phyloP scores from a whole-genome alignment of 1,284 basidiomycete genomes.

The Cryptococcus sp. region DNA sequence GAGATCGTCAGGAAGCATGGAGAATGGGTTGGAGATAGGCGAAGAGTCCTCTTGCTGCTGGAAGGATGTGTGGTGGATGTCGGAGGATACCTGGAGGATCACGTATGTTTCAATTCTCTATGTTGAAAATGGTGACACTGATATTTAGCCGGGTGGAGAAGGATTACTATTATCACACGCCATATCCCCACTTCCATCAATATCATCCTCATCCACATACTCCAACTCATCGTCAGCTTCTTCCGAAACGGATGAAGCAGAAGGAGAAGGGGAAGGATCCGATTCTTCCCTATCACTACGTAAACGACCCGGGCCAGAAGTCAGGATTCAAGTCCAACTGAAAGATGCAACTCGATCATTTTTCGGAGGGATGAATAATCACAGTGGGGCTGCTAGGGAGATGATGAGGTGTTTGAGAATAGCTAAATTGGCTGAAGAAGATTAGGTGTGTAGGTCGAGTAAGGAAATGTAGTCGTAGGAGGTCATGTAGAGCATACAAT shows the following conservation, averaged over 20 bases:
- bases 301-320: slow-evolving; percentile 1
- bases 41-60: slow-evolving; percentile 53
- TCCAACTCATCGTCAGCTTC: slow-evolving; percentile 6
- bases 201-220: neutral
- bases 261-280: slow-evolving; percentile 23
- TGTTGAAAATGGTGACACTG: slow-evolving; percentile 1
- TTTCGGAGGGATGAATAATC: slow-evolving; percentile 66
- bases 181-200: slow-evolving; percentile 11
- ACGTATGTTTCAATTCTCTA: slow-evolving; percentile 52
- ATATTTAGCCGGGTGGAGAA: slow-evolving; percentile 21
- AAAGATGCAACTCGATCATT: slow-evolving; percentile 63
- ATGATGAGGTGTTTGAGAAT: slow-evolving; percentile 55
- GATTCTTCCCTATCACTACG: slow-evolving; percentile 13
- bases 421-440: slow-evolving; percentile 45
- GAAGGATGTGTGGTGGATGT: slow-evolving; percentile 63
- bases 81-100: slow-evolving; percentile 61
- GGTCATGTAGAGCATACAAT: too few relatives aligned
- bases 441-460: neutral
- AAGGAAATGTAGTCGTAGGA: too few relatives aligned
- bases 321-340: slow-evolving; percentile 17
- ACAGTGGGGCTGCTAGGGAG: slow-evolving; percentile 59
- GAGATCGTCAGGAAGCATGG: slow-evolving; percentile 45
- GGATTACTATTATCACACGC: slow-evolving; percentile 18
- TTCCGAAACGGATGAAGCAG: too few relatives aligned
- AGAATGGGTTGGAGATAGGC: slow-evolving; percentile 36